phyloP scores from a whole-genome alignment of 2,329 filamentous ascomycete species.

The Pyricularia grisea region DNA sequence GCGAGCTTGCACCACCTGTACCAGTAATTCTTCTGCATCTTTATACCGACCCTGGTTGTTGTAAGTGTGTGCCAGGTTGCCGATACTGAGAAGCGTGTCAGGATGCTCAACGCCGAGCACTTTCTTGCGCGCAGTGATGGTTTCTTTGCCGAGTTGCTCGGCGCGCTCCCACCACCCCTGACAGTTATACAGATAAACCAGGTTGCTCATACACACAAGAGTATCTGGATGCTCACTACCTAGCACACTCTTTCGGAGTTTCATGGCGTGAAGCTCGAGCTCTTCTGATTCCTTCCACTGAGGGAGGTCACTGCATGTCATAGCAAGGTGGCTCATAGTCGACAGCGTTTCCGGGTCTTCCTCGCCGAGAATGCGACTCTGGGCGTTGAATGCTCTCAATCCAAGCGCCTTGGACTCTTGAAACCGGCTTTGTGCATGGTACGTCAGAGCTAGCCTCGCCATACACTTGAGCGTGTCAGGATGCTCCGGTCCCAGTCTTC shows the following conservation, averaged over 20 bases:
- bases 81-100: slow-evolving; percentile 2
- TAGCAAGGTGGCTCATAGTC: neutral
- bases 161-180: neutral
- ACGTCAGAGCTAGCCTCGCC: slow-evolving; percentile 3
- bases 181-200: neutral
- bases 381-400: neutral
- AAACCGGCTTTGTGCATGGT: neutral
- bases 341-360: neutral
- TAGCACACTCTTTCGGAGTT: neutral
- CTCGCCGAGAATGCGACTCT: neutral
- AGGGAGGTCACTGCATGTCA: neutral
- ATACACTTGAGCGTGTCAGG: slow-evolving; percentile 5
- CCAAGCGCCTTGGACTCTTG: neutral
- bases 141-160: neutral
- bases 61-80: slow-evolving; percentile 3
- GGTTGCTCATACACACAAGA: slow-evolving; percentile 5
- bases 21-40: neutral
- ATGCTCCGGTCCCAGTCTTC: slow-evolving; percentile 5
- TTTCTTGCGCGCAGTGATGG: neutral
- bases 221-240: slow-evolving; percentile 6
- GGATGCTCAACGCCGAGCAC: slow-evolving; percentile 6
- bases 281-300: neutral
- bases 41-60: neutral
- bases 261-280: neutral
- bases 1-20: neutral